phyloP scores from a whole-genome alignment of 768 basidiomycete species.

The Pisolithus marmoratus region DNA sequence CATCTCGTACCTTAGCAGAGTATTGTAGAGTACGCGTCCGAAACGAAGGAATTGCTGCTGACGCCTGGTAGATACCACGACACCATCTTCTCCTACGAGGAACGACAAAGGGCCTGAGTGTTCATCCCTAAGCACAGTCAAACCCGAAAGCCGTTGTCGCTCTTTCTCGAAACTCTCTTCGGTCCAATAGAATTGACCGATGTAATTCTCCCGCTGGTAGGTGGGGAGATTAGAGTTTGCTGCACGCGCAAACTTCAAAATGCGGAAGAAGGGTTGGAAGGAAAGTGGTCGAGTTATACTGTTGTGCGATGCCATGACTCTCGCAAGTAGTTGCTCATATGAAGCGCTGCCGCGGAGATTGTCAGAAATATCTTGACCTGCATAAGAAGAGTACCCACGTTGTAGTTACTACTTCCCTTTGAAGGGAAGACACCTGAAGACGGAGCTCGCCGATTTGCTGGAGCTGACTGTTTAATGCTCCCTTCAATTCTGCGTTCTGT shows the following conservation, averaged over 20 bases:
- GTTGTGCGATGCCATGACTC: neutral
- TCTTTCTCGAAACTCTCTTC: slow-evolving; percentile 3
- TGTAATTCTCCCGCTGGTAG: neutral
- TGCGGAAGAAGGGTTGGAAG: slow-evolving; percentile 5
- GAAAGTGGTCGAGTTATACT: neutral
- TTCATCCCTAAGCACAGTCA: slow-evolving; percentile 1
- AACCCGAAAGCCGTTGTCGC: neutral
- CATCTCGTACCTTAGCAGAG: slow-evolving; percentile 5
- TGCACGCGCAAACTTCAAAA: neutral
- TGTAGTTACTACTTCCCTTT: neutral
- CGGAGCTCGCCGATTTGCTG: neutral
- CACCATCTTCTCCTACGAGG: neutral
- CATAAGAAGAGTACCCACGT: neutral
- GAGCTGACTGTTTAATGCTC: neutral
- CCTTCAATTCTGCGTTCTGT: neutral
- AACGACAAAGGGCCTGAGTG: slow-evolving; percentile 1
- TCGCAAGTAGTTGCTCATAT: neutral
- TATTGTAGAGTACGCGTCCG: slow-evolving; percentile 2
- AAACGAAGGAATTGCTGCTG: slow-evolving; percentile 3
- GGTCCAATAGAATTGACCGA: slow-evolving; percentile 5
- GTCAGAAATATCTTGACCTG: neutral
- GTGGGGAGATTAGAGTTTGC: neutral
- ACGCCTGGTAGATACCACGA: slow-evolving; percentile 1
- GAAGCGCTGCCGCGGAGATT: neutral
- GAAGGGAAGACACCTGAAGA: neutral